Base-by-base conservation (phyloP, 2,329 filamentous ascomycete species). In the Ascochyta viciae-villosae region DNA sequence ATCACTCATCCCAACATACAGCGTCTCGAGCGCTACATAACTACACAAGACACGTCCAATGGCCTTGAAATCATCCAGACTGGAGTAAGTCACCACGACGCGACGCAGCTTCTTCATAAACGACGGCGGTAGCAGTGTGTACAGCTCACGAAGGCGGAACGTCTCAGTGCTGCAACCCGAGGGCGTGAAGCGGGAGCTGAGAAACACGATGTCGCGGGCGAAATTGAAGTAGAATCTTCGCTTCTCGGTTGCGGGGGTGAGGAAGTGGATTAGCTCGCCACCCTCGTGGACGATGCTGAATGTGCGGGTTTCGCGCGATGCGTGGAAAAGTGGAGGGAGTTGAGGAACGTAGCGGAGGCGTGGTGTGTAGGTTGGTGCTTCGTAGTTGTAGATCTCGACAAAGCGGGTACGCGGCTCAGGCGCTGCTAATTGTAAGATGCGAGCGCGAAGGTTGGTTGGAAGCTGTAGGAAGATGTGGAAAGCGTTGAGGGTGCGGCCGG, bases 391-490 rank as follows among this genome's bases (percentile, higher is more conserved):
- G 26, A 65, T 29, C 31, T 66, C 60, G 9, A 65, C 24, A 45
- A 59, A 63, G 34, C 55, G 60, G 19, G 58, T 58, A 8, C 60
- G 58, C 12, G 60, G 58, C 4, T 26, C 5, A 2, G 60, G 58
- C 4, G 23, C 22, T 10, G 58, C 62, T 35, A 40, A 12, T 3
- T 13, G 15, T 5, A 40, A 9, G 3, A 46, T 34, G 27, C 26
- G 49, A 23, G 27, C 27, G n/a, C 35, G 42, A 19, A 52, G 34
- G 27, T 40, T 26, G 27, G 10, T 19, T 19, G 49, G 49, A 6
- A 46, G 42, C n/a, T 27, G 13, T 1, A 19, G 31, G 19, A 52
- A 52, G 15, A n/a, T 7, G 3, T 33, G 27, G 26, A 41, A 52
- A 26, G 22, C 33, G 5, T 23, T 22, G 16, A 22, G 35, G 7